Evolutionary conservation across 2,329 filamentous ascomycete genomes (phyloP).

Genomic region (Colletotrichum musicola): DNA sequence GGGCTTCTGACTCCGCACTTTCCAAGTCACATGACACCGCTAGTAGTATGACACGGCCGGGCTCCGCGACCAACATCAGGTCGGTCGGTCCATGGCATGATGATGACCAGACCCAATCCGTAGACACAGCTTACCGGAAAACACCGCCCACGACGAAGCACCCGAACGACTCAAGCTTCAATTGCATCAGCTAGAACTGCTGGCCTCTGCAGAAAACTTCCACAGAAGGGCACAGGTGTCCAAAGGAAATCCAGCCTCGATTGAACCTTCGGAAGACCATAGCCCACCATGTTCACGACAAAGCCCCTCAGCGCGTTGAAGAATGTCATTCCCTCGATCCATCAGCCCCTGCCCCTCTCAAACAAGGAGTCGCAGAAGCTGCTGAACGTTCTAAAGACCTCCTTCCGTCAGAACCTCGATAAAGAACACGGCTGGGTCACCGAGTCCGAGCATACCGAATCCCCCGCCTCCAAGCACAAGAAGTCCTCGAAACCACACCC

Average conservation of each 20-base stretch:
- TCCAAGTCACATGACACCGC: constrained; percentile 23
- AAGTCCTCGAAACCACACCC: constrained; percentile 25
- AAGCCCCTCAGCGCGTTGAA: constrained; percentile 54
- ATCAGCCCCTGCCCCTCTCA: constrained; percentile 66
- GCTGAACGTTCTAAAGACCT: constrained; percentile 67
- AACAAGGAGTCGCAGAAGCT: constrained; percentile 65
- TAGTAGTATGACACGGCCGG: constrained; percentile 22
- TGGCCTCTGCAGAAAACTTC: no score
- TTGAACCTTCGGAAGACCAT: background rate
- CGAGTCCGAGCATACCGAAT: constrained; percentile 42
- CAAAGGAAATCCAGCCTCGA: background rate
- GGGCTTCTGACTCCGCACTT: background rate
- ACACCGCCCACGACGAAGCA: background rate
- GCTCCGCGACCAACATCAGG: constrained; percentile 14
- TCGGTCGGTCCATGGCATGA: constrained; percentile 5
- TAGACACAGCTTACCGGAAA: no score
- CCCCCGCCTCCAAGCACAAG: constrained; percentile 33
- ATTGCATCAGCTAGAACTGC: no score
- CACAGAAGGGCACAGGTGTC: no score
- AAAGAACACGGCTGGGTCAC: constrained; percentile 64
- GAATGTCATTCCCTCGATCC: constrained; percentile 58
- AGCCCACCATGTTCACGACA: constrained; percentile 50
- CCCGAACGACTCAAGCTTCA: no score
- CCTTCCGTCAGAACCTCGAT: constrained; percentile 70
- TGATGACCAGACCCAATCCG: constrained; percentile 3